These are phyloP conservation scores for Salix purpurea DNA, from an alignment of 345 rosid species.

Conservation along the genomic window DNA sequence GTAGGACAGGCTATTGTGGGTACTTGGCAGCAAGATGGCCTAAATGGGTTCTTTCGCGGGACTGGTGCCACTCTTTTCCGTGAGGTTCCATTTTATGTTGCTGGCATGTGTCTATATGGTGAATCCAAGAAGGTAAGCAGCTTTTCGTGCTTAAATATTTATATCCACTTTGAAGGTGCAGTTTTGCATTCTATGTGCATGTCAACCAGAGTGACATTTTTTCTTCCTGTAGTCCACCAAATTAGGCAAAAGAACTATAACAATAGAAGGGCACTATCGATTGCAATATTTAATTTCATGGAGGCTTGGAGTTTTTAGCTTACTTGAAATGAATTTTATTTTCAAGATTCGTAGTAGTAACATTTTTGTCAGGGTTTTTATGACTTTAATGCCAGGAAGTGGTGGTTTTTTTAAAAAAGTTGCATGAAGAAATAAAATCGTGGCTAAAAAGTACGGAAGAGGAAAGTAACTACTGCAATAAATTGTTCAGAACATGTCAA, in stretches of 20 bases:
- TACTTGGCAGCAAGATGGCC: constrained; percentile 93
- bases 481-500: not conserved
- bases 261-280: not conserved
- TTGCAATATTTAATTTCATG: not conserved
- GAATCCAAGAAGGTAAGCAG: constrained; percentile 89
- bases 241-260: not conserved
- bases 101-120: constrained; percentile 85
- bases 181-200: not conserved
- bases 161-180: not conserved
- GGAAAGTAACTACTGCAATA: not conserved
- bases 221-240: not conserved
- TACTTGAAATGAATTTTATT: not conserved
- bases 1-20: constrained; percentile 89
- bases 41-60: constrained; percentile 91
- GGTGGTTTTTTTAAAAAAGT: not conserved
- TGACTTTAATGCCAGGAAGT: not conserved
- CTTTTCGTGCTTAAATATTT: not conserved
- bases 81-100: constrained; percentile 94
- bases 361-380: not conserved
- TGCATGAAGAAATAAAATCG: not conserved
- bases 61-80: constrained; percentile 95
- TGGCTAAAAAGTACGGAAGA: not conserved
- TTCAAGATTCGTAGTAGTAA: not conserved
- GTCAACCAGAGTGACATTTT: not conserved
- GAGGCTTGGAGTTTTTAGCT: not conserved